Conservation (phyloP, 208 protist genomes). For the Leptomonas seymouri region DNA sequence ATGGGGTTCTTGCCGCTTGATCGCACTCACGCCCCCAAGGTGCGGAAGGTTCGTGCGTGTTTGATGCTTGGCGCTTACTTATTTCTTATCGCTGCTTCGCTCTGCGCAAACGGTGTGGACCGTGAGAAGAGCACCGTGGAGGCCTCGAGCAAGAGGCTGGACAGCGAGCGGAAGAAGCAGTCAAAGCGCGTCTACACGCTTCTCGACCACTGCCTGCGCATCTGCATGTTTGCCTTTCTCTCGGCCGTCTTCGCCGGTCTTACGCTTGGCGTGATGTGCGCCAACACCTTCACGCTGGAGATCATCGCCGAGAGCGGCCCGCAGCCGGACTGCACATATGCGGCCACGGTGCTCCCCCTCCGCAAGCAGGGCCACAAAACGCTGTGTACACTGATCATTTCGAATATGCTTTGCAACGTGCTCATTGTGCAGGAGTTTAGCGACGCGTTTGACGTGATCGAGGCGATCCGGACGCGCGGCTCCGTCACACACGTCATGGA, state of each 20-base stretch:
- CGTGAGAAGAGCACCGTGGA: background rate
- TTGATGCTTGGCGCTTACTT: slow-evolving; percentile 19
- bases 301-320: slow-evolving; percentile 88
- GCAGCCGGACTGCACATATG: slow-evolving; percentile 77
- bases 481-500: slow-evolving; percentile 20
- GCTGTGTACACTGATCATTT: slow-evolving; percentile 86
- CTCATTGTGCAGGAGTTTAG: slow-evolving; percentile 84
- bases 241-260: slow-evolving; percentile 89
- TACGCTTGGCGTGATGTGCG: slow-evolving; percentile 91
- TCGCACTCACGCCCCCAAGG: slow-evolving; percentile 4
- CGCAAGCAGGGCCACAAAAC: slow-evolving; percentile 82
- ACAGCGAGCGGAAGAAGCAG: slow-evolving; percentile 34
- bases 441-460: slow-evolving; percentile 52
- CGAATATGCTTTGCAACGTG: slow-evolving; percentile 90
- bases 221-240: slow-evolving; percentile 65
- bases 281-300: slow-evolving; percentile 85
- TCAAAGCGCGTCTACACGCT: slow-evolving; percentile 70
- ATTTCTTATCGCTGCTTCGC: background rate
- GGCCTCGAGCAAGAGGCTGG: slow-evolving; percentile 16
- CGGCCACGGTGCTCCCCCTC: slow-evolving; percentile 75
- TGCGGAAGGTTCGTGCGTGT: slow-evolving; percentile 19
- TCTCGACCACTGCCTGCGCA: slow-evolving; percentile 55
- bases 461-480: slow-evolving; percentile 39
- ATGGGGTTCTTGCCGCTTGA: background rate
- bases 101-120: slow-evolving; percentile 10